Conservation (phyloP, 176 grass and related monocot genomes). For the Carex pumila region DNA sequence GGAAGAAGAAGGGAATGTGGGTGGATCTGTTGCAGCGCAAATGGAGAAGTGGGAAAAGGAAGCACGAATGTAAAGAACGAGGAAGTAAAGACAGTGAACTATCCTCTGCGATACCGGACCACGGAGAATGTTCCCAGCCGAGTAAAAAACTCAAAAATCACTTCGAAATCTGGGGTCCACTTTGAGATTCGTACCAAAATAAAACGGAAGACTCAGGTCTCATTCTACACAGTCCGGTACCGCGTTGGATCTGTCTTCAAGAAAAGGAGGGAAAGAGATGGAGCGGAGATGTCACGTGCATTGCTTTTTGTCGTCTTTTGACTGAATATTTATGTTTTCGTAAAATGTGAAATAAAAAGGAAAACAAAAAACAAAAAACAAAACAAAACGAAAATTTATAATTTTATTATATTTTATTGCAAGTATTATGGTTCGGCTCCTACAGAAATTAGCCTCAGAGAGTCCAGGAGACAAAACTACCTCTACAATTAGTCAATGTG, state of each 20-base stretch:
- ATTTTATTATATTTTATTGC: too few species aligned
- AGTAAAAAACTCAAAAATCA: too few species aligned
- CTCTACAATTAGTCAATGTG: too few species aligned
- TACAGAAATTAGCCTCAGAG: background rate
- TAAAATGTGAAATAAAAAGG: background rate
- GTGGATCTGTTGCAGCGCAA: slow-evolving; percentile 28
- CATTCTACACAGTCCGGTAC: too few species aligned
- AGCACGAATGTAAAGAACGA: background rate
- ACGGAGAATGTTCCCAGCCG: too few species aligned
- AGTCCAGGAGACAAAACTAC: background rate
- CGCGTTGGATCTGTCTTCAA: background rate
- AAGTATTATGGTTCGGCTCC: too few species aligned
- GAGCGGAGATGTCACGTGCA: background rate
- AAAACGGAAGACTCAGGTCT: too few species aligned
- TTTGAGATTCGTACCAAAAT: too few species aligned
- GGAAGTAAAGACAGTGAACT: too few species aligned
- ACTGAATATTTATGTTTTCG: background rate
- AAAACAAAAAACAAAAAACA: background rate
- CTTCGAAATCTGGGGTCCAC: too few species aligned
- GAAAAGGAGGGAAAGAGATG: background rate
- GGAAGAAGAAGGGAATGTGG: background rate
- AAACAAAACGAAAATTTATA: background rate
- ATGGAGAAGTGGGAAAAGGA: background rate
- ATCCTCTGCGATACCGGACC: too few species aligned
- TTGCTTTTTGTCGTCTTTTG: background rate